Percentiles rank a stretch among this genome's conserved stretches.
These are phyloP conservation scores for Sequoia sempervirens DNA, from an alignment of 75 land plant genomes.

Conservation along the genomic window DNA sequence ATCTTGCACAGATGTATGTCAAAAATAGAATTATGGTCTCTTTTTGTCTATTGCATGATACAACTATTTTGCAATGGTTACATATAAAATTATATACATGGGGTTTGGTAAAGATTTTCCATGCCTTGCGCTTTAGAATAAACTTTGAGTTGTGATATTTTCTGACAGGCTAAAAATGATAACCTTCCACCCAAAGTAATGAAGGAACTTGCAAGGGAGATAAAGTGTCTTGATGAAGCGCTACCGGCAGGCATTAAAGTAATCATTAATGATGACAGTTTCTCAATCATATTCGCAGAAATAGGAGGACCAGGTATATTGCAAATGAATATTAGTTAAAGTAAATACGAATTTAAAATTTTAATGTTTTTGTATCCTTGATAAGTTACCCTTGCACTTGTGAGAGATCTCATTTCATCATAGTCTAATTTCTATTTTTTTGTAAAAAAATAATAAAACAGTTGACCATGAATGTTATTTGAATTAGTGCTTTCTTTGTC, in stretches of 20 bases:
- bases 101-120: background rate
- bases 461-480: too few species aligned
- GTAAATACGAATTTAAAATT: too few species aligned
- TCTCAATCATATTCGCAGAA: slow-evolving; percentile 92
- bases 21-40: background rate
- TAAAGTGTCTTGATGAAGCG: slow-evolving; percentile 91
- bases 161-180: slow-evolving; percentile 86
- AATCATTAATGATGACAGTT: slow-evolving; percentile 81
- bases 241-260: slow-evolving; percentile 98
- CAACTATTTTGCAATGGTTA: background rate
- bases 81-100: too few species aligned
- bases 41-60: background rate
- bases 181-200: slow-evolving; percentile 97
- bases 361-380: background rate
- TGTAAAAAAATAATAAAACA: too few species aligned
- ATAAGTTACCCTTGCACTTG: background rate
- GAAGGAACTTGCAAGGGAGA: slow-evolving; percentile 86
- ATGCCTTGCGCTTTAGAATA: background rate
- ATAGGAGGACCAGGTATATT: slow-evolving; percentile 92
- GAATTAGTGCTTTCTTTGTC: too few species aligned
- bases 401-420: background rate
- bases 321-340: background rate
- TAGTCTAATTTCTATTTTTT: too few species aligned
- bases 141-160: background rate
- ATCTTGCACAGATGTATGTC: background rate